Percentiles rank a stretch among this genome's conserved stretches.
Conservation (phyloP, 2,329 filamentous ascomycete genomes). For the Paecilomyces sp. region DNA sequence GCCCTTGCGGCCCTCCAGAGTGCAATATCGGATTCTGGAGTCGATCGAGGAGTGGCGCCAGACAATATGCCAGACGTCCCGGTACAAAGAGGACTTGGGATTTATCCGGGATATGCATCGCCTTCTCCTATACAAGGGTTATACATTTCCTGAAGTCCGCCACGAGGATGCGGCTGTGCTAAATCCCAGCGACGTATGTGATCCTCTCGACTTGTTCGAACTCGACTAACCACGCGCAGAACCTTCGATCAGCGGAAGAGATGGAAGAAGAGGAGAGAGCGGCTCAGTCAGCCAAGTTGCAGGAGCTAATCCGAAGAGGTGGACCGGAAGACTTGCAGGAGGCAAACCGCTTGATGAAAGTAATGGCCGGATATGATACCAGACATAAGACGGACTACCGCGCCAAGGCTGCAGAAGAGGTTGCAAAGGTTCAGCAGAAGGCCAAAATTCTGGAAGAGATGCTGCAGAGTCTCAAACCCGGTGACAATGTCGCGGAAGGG, state of each 20-base stretch:
- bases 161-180: slow-evolving; percentile 92
- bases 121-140: slow-evolving; percentile 91
- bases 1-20: slow-evolving; percentile 73
- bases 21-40: slow-evolving; percentile 89
- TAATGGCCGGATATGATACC: slow-evolving; percentile 97
- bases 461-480: slow-evolving; percentile 72
- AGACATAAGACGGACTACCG: slow-evolving; percentile 95
- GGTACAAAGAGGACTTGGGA: slow-evolving; percentile 94
- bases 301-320: slow-evolving; percentile 89
- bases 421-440: slow-evolving; percentile 92
- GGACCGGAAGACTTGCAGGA: slow-evolving; percentile 91
- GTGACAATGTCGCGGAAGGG: slow-evolving; percentile 67
- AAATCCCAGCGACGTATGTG: slow-evolving; percentile 88
- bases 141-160: slow-evolving; percentile 86
- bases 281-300: slow-evolving; percentile 94
- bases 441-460: slow-evolving; percentile 88
- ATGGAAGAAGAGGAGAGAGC: slow-evolving; percentile 97
- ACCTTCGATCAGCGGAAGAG: slow-evolving; percentile 90
- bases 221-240: slow-evolving; percentile 48
- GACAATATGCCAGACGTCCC: slow-evolving; percentile 95
- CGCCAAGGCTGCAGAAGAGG: slow-evolving; percentile 93
- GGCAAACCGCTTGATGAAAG: slow-evolving; percentile 95
- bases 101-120: slow-evolving; percentile 98
- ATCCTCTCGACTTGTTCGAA: slow-evolving; percentile 3
- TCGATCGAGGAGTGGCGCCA: slow-evolving; percentile 97